Percentiles rank a stretch among this genome's conserved stretches.
phyloP scores from a whole-genome alignment of 2,329 filamentous ascomycete species.

The Cercospora citrullina region DNA sequence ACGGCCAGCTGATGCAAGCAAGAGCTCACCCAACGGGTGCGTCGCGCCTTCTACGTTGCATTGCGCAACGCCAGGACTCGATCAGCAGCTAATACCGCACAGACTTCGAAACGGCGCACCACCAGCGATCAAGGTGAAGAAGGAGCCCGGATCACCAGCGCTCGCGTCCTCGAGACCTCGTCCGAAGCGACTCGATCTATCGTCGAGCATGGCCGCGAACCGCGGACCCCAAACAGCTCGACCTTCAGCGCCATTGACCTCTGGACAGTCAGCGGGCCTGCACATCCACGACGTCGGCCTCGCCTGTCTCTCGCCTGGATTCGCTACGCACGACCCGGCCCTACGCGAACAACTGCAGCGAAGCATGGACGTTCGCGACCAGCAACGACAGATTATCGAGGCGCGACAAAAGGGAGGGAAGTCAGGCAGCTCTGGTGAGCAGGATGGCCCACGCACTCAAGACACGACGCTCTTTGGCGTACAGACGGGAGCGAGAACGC shows the following conservation, averaged over 20 bases:
- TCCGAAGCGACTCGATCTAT: slow-evolving; percentile 75
- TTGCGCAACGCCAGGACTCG: slow-evolving; percentile 30
- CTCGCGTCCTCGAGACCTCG: slow-evolving; percentile 72
- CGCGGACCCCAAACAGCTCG: slow-evolving; percentile 50
- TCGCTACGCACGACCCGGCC: slow-evolving; percentile 91
- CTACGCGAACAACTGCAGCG: slow-evolving; percentile 95
- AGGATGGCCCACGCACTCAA: slow-evolving; percentile 37
- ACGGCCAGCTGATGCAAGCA: slow-evolving; percentile 43
- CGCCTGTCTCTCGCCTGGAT: slow-evolving; percentile 91
- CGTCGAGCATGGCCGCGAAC: slow-evolving; percentile 50
- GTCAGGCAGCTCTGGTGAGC: slow-evolving; percentile 37
- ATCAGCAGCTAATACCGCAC: slow-evolving; percentile 31
- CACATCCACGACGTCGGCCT: slow-evolving; percentile 91
- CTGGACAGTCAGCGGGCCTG: slow-evolving; percentile 68
- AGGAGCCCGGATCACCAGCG: slow-evolving; percentile 86
- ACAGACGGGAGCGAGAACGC: slow-evolving; percentile 59
- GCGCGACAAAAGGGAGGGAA: slow-evolving; percentile 86
- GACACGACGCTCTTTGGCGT: slow-evolving; percentile 48
- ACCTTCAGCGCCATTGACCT: slow-evolving; percentile 70
- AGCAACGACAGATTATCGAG: slow-evolving; percentile 94
- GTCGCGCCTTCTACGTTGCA: slow-evolving; percentile 13
- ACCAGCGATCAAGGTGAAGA: slow-evolving; percentile 91
- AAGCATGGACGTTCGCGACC: slow-evolving; percentile 88
- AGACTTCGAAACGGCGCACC: slow-evolving; percentile 56
- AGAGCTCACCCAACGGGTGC: slow-evolving; percentile 55